Base-by-base conservation (phyloP, 2,329 filamentous ascomycete species). In the Ophiostoma piceae region DNA sequence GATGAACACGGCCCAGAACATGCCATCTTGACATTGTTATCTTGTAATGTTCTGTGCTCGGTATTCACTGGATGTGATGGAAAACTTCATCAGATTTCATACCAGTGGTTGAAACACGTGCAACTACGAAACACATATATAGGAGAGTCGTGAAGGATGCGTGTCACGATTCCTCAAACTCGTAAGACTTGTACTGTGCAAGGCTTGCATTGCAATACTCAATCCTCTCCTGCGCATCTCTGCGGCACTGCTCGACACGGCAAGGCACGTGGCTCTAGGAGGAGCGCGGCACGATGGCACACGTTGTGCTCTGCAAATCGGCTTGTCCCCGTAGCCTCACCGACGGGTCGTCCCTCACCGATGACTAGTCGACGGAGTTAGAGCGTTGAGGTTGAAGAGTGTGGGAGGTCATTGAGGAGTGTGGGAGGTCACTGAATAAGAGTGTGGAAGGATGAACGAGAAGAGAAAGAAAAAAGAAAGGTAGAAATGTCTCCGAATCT, bases 241-340 rank as follows among this genome's bases (percentile, higher is more conserved):
- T 41, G 39, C 39, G 39, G 51, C 8, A 57, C 22, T 57, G 22
- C 51, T 57, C 9, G 51, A 57, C n/a, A 29, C n/a, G 11, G 51
- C n/a, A 57, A 57, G 57, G 57, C 57, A 62, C 57, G 57, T 32
- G 57, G 57, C 12, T 32, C 57, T 57, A 57, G 43, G 43, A 57
- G 8, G 51, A 26, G 51, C 22, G 19, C 62, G n/a, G n/a, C 62
- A 39, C 32, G 26, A 65, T n/a, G 51, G 32, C 62, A 37, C 29
- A 65, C 32, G 22, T 37, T 65, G 62, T 11, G 8, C 35, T 35
- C 35, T 35, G 35, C 35, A 65, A 29, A 39, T 65, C 32, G 32
- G 19, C 62, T 62, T 62, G 22, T 16, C 57, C 57, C 3, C 57
- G 12, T 62, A 62, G 26, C 26, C 57, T 62, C 57, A 32, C 54